Evolutionary conservation across 2,329 filamentous ascomycete species (phyloP), one percentile per base, ranked within the genome.

Genomic region (Hypoxylon sp.): DNA sequence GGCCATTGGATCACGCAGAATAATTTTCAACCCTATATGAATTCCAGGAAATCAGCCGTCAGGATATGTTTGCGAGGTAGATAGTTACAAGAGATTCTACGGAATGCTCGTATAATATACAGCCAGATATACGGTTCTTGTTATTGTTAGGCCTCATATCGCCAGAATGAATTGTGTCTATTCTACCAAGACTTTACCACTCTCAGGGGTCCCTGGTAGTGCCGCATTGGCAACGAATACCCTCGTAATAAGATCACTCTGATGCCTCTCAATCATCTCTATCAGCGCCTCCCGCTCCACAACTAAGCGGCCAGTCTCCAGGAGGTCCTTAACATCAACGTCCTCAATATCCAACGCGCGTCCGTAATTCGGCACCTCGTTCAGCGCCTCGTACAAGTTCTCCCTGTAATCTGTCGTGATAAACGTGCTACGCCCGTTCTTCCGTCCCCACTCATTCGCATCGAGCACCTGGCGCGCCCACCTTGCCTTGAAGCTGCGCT

Each of bases 251-350:
- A 92, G 76, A 78, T 94, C 91, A 76, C 87, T 91, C 83, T 91
- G 86, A 76, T 97, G 94, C 72, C 85, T 82, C 77, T 85, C 81
- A 75, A 98, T 86, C 78, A 98, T 89, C 78, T 88, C 86, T 79
- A 90, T 87, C 76, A 99, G 84, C 37, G 95, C 95, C 46, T 84
- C 82, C 79, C 92, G 89, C 87, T 99, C 96, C 75, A 99, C 89
- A 67, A 99, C 90, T 67, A 99, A 84, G 76, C 94, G 90, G 59
- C 92, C 92, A 59, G 91, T 90, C 83, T 96, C 93, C 72, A 99
- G 82, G 71, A 99, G 81, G 79, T 98, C 93, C 87, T 98, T 99
- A 70, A 99, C 94, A 81, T 98, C 96, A 37, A 99, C 93, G 70
- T 97, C 92, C n/a, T 86, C 83, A 65, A 91, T 84, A 63, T 88